Conservation (phyloP, 306 rosid species). For the Pueraria montana region DNA sequence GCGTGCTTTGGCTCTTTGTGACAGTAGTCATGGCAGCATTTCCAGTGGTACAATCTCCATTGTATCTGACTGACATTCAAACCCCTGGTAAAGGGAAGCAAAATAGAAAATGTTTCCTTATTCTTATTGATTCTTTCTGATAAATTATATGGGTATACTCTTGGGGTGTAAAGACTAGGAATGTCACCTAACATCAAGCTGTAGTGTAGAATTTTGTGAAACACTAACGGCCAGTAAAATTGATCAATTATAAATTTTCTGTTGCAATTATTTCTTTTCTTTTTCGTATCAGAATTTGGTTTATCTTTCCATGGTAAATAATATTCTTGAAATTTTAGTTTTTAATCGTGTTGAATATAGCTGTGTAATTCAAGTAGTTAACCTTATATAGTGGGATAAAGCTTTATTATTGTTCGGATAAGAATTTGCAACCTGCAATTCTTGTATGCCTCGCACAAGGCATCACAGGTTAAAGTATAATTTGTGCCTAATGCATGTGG, state of each 20-base stretch:
- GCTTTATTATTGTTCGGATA: not conserved
- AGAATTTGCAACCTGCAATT: conserved; percentile 25
- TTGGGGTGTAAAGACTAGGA: conserved; percentile 50
- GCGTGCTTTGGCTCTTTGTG: conserved; percentile 80
- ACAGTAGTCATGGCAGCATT: conserved; percentile 85
- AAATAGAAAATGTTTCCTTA: conserved; percentile 47
- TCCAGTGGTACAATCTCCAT: conserved; percentile 83
- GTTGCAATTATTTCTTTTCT: not conserved
- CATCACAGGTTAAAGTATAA: not conserved
- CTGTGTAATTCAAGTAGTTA: too few species aligned
- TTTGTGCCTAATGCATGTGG: conserved; percentile 12
- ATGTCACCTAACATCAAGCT: conserved; percentile 51
- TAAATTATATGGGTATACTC: conserved; percentile 43
- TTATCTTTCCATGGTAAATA: too few species aligned
- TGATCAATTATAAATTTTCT: not conserved
- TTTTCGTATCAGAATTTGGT: conserved; percentile 16
- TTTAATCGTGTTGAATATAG: too few species aligned
- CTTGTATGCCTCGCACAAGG: conserved; percentile 2
- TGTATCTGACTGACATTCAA: conserved; percentile 65
- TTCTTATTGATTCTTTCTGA: conserved; percentile 49
- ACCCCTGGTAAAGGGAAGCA: conserved; percentile 37
- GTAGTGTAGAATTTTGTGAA: conserved; percentile 48
- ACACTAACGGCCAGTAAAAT: conserved; percentile 46
- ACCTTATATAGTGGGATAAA: too few species aligned
- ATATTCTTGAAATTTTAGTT: too few species aligned